Base-by-base conservation (phyloP, 768 basidiomycete genomes). In the Phanerodontia chrysosporium region DNA sequence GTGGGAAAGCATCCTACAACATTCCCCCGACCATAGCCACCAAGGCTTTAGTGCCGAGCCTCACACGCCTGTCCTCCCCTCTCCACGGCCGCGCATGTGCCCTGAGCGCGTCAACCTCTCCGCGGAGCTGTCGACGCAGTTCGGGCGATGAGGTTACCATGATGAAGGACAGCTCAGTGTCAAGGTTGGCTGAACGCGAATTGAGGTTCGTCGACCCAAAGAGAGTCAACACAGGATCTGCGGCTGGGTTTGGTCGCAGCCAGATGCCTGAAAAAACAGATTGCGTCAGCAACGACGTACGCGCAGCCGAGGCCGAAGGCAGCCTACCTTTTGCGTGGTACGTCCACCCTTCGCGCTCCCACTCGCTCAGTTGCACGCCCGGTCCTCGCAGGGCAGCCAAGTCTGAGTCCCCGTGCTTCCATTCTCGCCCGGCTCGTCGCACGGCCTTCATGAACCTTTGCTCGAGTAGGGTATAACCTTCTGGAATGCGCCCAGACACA, bases 141-240 rank as follows among this genome's bases (percentile, higher is more conserved):
- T 69, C 57, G 10, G 67, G 35, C 16, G 86, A 85, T 22, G 86
- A 84, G 12, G 91, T 82, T 49, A 87, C 69, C 80, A 97, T 83
- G 49, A 95, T 68, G 70, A 97, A 92, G 0, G 93, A 95, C 30
- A 97, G 78, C 66, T 97, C 95, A 9, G 92, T 92, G 71, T 97
- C 95, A 39, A 98, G 83, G 63, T 91, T 84, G 1, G 92, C 83
- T 1, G 94, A 95, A 3, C 95, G 87, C 2, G 93, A 89, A 67
- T 95, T 95, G 51, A 98, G 82, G 71, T 98, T 98, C 3, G 95
- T 96, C 0, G 94, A 96, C 10, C 95, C 95, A 70, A 98, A 92
- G 51, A 98, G 81, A 0, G 95, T 95, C 32, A 93, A 71, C 53
- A 83, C 67, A 0, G 89, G 95, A 29, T 72, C 73, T 5, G 77